Base-by-base conservation (phyloP, 2,329 filamentous ascomycete species). In the Talaromyces albobiverticillius region DNA sequence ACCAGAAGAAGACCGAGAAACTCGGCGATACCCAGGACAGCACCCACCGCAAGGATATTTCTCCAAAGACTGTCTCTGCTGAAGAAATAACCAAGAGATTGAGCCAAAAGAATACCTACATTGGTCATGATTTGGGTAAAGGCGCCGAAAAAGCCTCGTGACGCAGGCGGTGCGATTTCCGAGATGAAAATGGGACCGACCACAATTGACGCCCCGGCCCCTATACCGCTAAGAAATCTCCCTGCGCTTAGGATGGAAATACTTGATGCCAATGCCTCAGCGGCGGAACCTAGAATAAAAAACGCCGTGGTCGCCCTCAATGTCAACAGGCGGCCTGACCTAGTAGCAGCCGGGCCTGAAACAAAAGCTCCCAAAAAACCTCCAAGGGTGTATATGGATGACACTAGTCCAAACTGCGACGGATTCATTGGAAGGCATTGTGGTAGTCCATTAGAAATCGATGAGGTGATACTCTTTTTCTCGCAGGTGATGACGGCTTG, bases 61-160 rank as follows among this genome's bases (percentile, higher is more conserved):
- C 94, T 81, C 94, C 94, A 99, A 31, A 87, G 79, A 25, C 80
- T 83, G 4, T 83, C 90, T 63, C 86, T 81, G 74, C 91, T 96
- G 54, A 96, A 68, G 69, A 96, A 96, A 66, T 89, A 94, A 0
- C 94, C 94, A 32, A 97, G 75, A 0, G 86, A 80, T 71, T 97
- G 94, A 0, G 92, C 87, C 23, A 84, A 74, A 41, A 99, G 74
- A 51, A 99, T 96, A 53, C 94, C 94, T 22, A 92, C 76, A 65
- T 97, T 97, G 76, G 92, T 92, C 72, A 91, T 92, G 65, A 97
- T 86, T 69, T 99, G 93, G 0, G 94, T 97, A 72, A 95, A 76
- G 32, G 80, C 78, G 10, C 84, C 84, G 62, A 96, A 97, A 59
- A 95, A 84, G 4, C 91, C 92, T 52, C 86, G 83, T 60, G 87